Evolutionary conservation across 116 monocot species (phyloP).

Genomic region (Papilionanthe hybrid): DNA sequence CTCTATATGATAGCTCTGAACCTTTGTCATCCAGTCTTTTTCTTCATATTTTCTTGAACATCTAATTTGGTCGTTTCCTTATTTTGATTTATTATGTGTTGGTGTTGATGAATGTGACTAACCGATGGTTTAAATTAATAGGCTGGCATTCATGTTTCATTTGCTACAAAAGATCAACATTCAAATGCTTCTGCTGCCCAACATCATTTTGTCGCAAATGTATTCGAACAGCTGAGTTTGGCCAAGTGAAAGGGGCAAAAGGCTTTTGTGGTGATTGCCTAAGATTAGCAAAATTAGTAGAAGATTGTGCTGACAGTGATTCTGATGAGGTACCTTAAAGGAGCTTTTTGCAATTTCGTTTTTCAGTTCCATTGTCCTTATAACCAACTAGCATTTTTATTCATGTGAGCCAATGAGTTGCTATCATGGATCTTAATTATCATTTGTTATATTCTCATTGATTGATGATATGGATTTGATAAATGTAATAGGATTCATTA

Average conservation of each 20-base stretch:
- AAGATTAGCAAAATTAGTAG: slow-evolving; percentile 47
- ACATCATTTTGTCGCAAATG: slow-evolving; percentile 59
- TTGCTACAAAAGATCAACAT: slow-evolving; percentile 49
- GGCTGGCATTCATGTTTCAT: slow-evolving; percentile 63
- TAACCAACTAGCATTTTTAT: background rate
- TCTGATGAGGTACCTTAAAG: slow-evolving; percentile 63
- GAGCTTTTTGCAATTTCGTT: slow-evolving; percentile 1
- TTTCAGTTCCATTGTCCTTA: background rate
- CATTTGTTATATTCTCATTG: background rate
- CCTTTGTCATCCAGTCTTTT: background rate
- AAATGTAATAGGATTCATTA: background rate
- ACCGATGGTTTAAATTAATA: slow-evolving; percentile 17
- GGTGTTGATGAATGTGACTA: background rate
- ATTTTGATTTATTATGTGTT: background rate
- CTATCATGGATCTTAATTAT: slow-evolving; percentile 4
- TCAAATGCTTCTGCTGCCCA: slow-evolving; percentile 70
- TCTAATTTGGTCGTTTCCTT: background rate
- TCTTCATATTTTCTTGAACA: background rate
- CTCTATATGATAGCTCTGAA: background rate
- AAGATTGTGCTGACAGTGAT: slow-evolving; percentile 47
- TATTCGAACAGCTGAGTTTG: slow-evolving; percentile 42
- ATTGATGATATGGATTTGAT: background rate
- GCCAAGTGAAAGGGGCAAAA: slow-evolving; percentile 39
- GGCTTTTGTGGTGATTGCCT: slow-evolving; percentile 81
- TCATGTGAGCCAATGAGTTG: background rate